phyloP scores from a whole-genome alignment of 2,329 filamentous ascomycete genomes.

The Fusarium austroafricanum region DNA sequence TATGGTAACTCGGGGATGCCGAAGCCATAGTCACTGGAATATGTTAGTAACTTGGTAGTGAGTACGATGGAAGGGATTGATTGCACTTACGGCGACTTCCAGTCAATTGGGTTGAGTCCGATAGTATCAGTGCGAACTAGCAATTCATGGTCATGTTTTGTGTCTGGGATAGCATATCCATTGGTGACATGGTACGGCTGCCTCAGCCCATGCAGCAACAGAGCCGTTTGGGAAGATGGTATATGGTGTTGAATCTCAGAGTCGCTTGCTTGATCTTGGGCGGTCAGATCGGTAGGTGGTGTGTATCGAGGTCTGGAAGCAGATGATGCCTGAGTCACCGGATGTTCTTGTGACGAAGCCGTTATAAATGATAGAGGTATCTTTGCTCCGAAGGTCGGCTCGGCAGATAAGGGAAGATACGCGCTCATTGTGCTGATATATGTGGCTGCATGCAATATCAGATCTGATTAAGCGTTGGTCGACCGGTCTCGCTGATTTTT shows the following conservation, averaged over 20 bases:
- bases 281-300: not conserved
- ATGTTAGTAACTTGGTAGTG: too few relatives aligned
- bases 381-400: slow-evolving; percentile 14
- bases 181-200: slow-evolving; percentile 61
- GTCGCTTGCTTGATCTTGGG: slow-evolving; percentile 15
- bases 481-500: not conserved
- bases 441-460: not conserved
- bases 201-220: slow-evolving; percentile 62
- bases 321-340: not conserved
- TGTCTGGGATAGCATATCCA: slow-evolving; percentile 58
- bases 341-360: slow-evolving; percentile 1
- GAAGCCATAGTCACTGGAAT: slow-evolving; percentile 79
- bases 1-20: slow-evolving; percentile 75
- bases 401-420: slow-evolving; percentile 32
- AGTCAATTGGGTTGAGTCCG: slow-evolving; percentile 81
- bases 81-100: slow-evolving; percentile 75
- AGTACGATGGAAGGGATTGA: too few relatives aligned
- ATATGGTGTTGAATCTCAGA: slow-evolving; percentile 3
- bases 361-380: slow-evolving; percentile 3
- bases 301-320: slow-evolving; percentile 13
- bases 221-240: slow-evolving; percentile 56
- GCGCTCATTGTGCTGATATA: slow-evolving; percentile 25
- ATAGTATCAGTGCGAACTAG: slow-evolving; percentile 73
- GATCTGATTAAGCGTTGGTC: not conserved
- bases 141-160: slow-evolving; percentile 59